Base-by-base conservation (phyloP, 768 basidiomycete genomes). In the Amanita polypyramis region DNA sequence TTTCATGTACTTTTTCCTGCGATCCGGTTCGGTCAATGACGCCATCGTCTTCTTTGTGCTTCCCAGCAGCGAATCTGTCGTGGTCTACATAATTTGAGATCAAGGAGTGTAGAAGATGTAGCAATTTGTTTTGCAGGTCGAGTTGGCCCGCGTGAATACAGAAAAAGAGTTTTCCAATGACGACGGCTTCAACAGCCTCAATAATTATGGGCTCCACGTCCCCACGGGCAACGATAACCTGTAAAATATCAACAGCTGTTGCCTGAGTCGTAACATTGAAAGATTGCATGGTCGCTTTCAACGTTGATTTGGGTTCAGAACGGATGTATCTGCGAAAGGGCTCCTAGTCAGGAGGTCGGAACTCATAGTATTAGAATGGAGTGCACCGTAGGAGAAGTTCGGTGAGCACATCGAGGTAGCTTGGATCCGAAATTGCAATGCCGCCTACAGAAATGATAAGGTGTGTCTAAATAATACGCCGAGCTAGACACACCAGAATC, bases 101-200 rank as follows among this genome's bases (percentile, higher is more conserved):
- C 27, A 92, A 67, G 0, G 88, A 84, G 59, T 97, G 94, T 0
- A 98, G 75, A 10, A 95, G 77, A 59, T 93, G 91, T 3, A 98
- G 75, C 42, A 95, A 75, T 60, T 93, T 95, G 71, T 89, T 93
- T 68, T 98, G 96, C 11, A 93, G 70, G 56, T 95, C 87, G 34
- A 92, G 75, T 30, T 81, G 74, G 33, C 65, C 67, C 17, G 69
- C 66, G 58, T 94, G 86, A 27, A 96, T 69, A 39, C 74, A 81
- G 41, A 76, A 70, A 61, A 79, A 92, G 1, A 95, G 73, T 61
- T 89, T 90, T 39, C 75, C 74, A 21, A 92, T 70, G 38, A 95
- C 70, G 5, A 74, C 72, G 4, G 78, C 73, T 60, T 94, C 85
- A 37, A 94, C 70, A 19, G 68, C 68, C 49, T 83, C 77, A 1